Evolutionary conservation across 2,329 filamentous ascomycete species (phyloP).

Genomic region (Harringtonia aguacate): DNA sequence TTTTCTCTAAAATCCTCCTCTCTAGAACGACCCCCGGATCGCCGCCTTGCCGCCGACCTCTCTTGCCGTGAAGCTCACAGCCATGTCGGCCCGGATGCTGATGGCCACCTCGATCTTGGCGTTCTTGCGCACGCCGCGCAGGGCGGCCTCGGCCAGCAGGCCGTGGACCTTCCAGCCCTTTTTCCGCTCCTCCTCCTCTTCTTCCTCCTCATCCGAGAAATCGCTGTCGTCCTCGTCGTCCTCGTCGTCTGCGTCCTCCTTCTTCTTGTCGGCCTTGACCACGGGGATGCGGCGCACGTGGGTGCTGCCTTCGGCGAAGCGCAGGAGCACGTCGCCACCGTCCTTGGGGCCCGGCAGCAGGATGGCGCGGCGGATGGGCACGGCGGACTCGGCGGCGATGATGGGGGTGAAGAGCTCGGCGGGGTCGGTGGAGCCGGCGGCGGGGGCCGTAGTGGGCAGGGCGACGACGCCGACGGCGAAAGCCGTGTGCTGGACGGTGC

Average conservation of each 20-base stretch:
- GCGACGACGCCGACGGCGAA: constrained; percentile 82
- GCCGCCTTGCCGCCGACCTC: constrained; percentile 84
- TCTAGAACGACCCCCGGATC: constrained; percentile 45
- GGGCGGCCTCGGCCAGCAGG: constrained; percentile 72
- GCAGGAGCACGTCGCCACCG: constrained; percentile 80
- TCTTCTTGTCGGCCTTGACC: constrained; percentile 81
- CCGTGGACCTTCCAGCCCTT: constrained; percentile 86
- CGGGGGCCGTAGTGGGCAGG: constrained; percentile 43
- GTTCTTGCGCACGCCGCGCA: constrained; percentile 77
- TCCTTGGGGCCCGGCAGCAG: constrained; percentile 66
- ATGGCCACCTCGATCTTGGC: constrained; percentile 90
- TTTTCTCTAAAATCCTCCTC: too few species aligned
- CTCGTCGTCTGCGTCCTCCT: constrained; percentile 53
- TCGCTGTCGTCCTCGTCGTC: constrained; percentile 55
- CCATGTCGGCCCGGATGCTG: constrained; percentile 72
- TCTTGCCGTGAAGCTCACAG: constrained; percentile 68
- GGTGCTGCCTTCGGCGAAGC: constrained; percentile 76
- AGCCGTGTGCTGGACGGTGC: constrained; percentile 80
- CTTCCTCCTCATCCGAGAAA: constrained; percentile 72
- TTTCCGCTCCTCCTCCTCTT: constrained; percentile 78
- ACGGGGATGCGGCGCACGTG: constrained; percentile 63
- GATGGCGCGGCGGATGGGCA: constrained; percentile 76
- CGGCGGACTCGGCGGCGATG: constrained; percentile 75
- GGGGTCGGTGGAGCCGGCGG: constrained; percentile 50
- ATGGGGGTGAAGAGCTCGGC: constrained; percentile 70